Evolutionary conservation across 2,329 filamentous ascomycete species (phyloP), one percentile per base, ranked within the genome.

Genomic region (Aureobasidium sp.): DNA sequence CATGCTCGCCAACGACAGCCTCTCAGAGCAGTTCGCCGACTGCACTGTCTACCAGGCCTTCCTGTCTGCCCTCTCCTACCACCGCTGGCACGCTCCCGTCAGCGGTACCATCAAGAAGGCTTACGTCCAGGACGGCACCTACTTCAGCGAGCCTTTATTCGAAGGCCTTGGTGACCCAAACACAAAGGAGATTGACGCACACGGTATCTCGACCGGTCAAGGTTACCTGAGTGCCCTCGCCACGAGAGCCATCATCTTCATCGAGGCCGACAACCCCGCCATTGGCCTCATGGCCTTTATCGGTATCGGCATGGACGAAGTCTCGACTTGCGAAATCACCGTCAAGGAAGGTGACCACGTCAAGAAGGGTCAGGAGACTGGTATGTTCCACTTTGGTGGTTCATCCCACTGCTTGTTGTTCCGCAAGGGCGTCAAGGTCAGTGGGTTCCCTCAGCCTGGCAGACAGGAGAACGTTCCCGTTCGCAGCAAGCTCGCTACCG

Each of bases 351-450:
- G 86, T 0, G 79, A 90, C 69, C 78, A 79, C 57, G 68, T 91
- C 17, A 76, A 77, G 57, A 90, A 90, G 76, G 88, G 88, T 1
- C 81, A 90, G 4, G 75, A 90, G 74, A 77, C 85, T 40, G 88
- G 88, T 43, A 90, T 89, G 86, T 91, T 91, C 72, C 88, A 91
- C 68, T 90, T 86, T 69, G 88, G 88, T n/a, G 88, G 88, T 0
- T 86, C 81, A 7, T 84, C 83, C 1, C 84, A 89, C 68, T 88
- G 85, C 66, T 68, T 90, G 65, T 68, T 91, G 2, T 90, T 90
- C 73, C 73, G 81, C 27, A 77, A 80, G 64, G 79, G 75, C 0
- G 81, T 86, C 33, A 74, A 77, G 33, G 60, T 77, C 25, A 69
- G 73, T 23, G 69, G 67, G 31, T 71, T 72, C 63, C 70, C 68